Evolutionary conservation across 768 basidiomycete species (phyloP).

Genomic region (Tephrocybe sp.): DNA sequence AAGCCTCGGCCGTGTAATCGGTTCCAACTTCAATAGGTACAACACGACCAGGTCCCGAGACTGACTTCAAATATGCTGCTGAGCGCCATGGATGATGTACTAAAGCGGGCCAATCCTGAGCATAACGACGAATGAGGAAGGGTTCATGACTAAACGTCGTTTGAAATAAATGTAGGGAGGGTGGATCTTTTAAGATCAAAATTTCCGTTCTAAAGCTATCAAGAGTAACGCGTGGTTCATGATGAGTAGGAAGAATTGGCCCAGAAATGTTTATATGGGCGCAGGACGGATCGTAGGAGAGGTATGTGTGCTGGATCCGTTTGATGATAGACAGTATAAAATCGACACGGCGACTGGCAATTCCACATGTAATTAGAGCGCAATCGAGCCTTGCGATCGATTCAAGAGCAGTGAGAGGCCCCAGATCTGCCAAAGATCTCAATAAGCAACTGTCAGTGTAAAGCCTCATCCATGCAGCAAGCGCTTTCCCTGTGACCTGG

Average conservation of each 20-base stretch:
- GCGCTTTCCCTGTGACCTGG: conserved; percentile 28
- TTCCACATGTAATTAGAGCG: conserved; percentile 82
- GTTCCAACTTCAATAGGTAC: conserved; percentile 89
- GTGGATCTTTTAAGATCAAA: conserved; percentile 42
- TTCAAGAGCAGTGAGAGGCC: conserved; percentile 29
- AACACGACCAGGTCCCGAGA: conserved; percentile 76
- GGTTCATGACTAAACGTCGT: conserved; percentile 44
- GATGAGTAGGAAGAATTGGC: not conserved
- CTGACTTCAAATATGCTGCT: conserved; percentile 60
- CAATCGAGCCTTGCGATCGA: conserved; percentile 67
- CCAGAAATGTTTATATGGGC: not conserved
- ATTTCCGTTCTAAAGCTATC: conserved; percentile 31
- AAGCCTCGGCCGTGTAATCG: conserved; percentile 77
- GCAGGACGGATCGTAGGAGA: conserved; percentile 8
- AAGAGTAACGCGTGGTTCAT: conserved; percentile 1
- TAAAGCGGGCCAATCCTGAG: conserved; percentile 77
- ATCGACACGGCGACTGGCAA: conserved; percentile 58
- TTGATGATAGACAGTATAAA: conserved; percentile 62
- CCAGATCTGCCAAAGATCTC: conserved; percentile 40
- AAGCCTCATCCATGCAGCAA: conserved; percentile 57
- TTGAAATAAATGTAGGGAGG: conserved; percentile 59
- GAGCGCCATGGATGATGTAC: conserved; percentile 68
- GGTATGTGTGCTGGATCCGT: conserved; percentile 47
- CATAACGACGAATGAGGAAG: conserved; percentile 70
- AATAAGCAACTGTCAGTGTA: conserved; percentile 78